These are phyloP conservation scores for Geotrichum fermentans DNA, from an alignment of 1,139 yeast species.

Conservation along the genomic window DNA sequence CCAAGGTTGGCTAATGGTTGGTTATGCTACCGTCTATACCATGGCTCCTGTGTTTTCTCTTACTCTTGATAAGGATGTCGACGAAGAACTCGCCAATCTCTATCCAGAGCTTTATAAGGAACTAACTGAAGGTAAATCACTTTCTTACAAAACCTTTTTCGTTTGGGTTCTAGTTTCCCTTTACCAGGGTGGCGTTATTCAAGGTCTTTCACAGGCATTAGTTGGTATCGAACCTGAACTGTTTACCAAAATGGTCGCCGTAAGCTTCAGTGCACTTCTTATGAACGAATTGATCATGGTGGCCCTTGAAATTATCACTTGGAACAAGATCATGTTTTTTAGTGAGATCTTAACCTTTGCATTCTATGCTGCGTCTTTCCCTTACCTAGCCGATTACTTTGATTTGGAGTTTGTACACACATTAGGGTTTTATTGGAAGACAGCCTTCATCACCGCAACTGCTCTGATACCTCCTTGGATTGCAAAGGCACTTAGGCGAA, in stretches of 20 bases:
- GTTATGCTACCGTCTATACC: constrained; percentile 93
- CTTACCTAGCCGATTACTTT: constrained; percentile 79
- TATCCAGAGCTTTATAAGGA: constrained; percentile 96
- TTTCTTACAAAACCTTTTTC: constrained; percentile 82
- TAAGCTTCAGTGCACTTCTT: constrained; percentile 74
- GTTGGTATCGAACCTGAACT: constrained; percentile 53
- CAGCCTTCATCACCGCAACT: constrained; percentile 55
- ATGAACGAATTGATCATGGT: constrained; percentile 91
- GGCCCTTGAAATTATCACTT: constrained; percentile 81
- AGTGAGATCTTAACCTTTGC: constrained; percentile 67
- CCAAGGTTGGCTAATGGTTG: constrained; percentile 97
- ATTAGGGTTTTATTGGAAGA: constrained; percentile 62
- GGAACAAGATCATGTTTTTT: constrained; percentile 76
- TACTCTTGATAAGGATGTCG: constrained; percentile 87
- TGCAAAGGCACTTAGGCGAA: constrained; percentile 66
- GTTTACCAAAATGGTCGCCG: constrained; percentile 74
- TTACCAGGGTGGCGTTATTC: constrained; percentile 79
- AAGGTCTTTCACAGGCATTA: constrained; percentile 70
- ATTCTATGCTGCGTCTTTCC: constrained; percentile 68
- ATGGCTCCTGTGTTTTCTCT: constrained; percentile 98
- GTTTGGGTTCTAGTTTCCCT: constrained; percentile 86
- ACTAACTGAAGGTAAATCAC: constrained; percentile 77
- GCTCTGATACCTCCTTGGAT: constrained; percentile 90
- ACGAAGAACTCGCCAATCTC: constrained; percentile 78
- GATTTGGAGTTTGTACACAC: constrained; percentile 61